Percentiles rank a stretch among this genome's conserved stretches.
Evolutionary conservation across 2,329 filamentous ascomycete genomes (phyloP).

Genomic region (Colletotrichum tanaceti): DNA sequence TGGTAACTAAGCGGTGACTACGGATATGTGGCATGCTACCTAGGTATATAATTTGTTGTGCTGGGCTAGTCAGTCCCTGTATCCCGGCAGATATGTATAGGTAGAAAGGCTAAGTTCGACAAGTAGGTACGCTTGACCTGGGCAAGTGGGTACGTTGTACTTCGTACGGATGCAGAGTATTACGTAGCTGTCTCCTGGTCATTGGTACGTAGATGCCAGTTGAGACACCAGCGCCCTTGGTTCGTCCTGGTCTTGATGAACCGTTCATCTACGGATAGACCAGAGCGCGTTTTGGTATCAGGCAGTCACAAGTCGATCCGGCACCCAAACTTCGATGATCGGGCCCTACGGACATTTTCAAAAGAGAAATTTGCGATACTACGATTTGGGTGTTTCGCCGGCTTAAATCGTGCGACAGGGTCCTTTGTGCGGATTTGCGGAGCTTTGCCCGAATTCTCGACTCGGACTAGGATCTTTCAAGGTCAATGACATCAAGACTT

Average conservation of each 20-base stretch:
- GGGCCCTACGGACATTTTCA: background rate
- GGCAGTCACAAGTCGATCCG: conserved; percentile 16
- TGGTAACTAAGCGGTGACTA: background rate
- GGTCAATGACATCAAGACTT: conserved; percentile 40
- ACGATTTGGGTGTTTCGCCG: conserved; percentile 19
- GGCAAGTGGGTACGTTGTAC: too few relatives aligned
- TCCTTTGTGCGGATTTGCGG: conserved; percentile 10
- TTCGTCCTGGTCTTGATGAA: background rate
- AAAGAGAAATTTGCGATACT: background rate
- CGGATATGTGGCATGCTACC: background rate
- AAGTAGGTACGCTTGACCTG: too few relatives aligned
- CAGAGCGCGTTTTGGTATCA: background rate
- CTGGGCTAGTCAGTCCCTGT: conserved; percentile 6
- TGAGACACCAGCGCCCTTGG: conserved; percentile 15
- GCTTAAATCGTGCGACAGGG: conserved; percentile 2
- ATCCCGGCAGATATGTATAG: conserved; percentile 6
- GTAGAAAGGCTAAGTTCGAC: too few relatives aligned
- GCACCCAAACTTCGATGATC: conserved; percentile 29
- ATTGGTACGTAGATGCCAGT: background rate
- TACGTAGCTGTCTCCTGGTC: background rate
- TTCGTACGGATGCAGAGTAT: too few relatives aligned
- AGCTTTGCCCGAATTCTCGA: conserved; percentile 11
- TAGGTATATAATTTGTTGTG: too few relatives aligned
- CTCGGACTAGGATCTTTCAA: conserved; percentile 7
- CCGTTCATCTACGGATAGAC: background rate